Conservation (phyloP, 805 yeast genomes). For the Ogataea paradorogensis region DNA sequence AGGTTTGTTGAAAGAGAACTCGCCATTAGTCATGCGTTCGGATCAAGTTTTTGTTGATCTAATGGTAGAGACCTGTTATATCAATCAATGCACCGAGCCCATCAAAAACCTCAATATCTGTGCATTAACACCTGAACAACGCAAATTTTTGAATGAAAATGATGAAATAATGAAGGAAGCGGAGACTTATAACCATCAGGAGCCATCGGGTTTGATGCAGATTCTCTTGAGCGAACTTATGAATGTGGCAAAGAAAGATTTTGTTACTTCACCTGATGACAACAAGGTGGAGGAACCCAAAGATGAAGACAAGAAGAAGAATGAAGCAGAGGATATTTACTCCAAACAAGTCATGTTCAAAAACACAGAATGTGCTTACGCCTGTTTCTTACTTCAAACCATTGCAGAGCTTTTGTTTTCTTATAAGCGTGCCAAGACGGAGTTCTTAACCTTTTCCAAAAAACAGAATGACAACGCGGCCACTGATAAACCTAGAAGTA, state of each 20-base stretch:
- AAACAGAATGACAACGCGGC: conserved; percentile 36
- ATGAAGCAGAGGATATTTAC: conserved; percentile 19
- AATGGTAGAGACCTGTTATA: conserved; percentile 20
- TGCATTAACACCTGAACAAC: conserved; percentile 24
- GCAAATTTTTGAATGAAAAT: conserved; percentile 17
- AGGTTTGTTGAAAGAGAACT: conserved; percentile 46
- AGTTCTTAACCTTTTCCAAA: conserved; percentile 75
- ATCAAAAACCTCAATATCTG: conserved; percentile 20
- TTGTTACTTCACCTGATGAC: conserved; percentile 22
- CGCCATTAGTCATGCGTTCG: conserved; percentile 43
- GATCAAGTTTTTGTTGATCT: conserved; percentile 24
- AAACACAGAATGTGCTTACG: conserved; percentile 61
- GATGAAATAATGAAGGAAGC: conserved; percentile 26
- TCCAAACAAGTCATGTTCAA: conserved; percentile 34
- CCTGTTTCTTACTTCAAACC: conserved; percentile 63
- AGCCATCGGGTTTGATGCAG: conserved; percentile 57
- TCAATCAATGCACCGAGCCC: conserved; percentile 21
- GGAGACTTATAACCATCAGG: conserved; percentile 25
- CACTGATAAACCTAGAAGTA: conserved; percentile 63
- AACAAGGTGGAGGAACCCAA: conserved; percentile 15
- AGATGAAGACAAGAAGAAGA: conserved; percentile 20
- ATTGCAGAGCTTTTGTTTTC: conserved; percentile 73
- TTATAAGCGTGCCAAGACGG: conserved; percentile 77
- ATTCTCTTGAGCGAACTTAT: conserved; percentile 64
- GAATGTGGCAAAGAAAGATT: conserved; percentile 33